These are phyloP conservation scores for Phoma sp. DNA, from an alignment of 2,329 filamentous ascomycete genomes.

Conservation along the genomic window DNA sequence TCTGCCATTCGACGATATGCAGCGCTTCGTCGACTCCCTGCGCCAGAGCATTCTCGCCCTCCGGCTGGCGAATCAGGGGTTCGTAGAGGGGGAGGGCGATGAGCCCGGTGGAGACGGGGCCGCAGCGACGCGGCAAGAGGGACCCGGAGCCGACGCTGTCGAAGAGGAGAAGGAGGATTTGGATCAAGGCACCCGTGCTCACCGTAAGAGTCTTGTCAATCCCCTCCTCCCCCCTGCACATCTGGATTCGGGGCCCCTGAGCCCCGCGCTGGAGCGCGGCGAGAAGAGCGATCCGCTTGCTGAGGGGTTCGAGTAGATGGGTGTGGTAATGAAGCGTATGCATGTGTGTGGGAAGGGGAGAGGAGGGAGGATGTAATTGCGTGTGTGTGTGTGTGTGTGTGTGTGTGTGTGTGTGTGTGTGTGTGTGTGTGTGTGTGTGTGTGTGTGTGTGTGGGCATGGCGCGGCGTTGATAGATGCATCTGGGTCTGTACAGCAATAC, in stretches of 20 bases:
- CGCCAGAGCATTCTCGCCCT: conserved; percentile 64
- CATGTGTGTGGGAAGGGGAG: too few species aligned
- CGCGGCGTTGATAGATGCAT: conserved; percentile 7
- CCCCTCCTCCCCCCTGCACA: neutral
- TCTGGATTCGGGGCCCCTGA: conserved; percentile 15
- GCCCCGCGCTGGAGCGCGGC: conserved; percentile 37
- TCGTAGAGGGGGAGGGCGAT: conserved; percentile 37
- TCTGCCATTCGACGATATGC: conserved; percentile 60
- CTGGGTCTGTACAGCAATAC: neutral
- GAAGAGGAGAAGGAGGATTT: conserved; percentile 48
- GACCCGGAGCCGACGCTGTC: conserved; percentile 24
- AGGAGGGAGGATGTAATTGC: too few species aligned
- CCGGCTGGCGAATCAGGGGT: conserved; percentile 48
- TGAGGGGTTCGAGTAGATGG: conserved; percentile 40
- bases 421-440: too few species aligned
- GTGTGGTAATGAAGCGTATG: neutral
- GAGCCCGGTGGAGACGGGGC: conserved; percentile 16
- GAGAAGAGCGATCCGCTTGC: conserved; percentile 31
- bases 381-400: too few species aligned
- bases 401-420: too few species aligned
- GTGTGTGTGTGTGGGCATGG: neutral
- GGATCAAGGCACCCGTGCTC: conserved; percentile 42
- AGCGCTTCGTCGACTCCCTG: conserved; percentile 69
- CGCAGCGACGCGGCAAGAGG: too few species aligned
- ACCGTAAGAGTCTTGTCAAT: conserved; percentile 52